These are phyloP conservation scores for Rosellinia necatrix DNA, from an alignment of 2,329 filamentous ascomycete species.

Conservation along the genomic window DNA sequence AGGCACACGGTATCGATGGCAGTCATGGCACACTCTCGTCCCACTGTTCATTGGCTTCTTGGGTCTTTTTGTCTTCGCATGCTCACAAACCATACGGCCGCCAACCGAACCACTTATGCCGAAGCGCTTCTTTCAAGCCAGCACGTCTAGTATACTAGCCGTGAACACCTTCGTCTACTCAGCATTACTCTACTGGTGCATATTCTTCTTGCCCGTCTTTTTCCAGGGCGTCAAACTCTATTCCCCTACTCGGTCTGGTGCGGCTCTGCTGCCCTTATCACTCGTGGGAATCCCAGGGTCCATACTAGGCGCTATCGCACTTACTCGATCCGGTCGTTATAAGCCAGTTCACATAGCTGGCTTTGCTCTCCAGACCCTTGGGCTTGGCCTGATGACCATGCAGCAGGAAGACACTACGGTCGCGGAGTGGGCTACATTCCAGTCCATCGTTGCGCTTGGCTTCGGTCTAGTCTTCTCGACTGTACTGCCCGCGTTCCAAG, in stretches of 20 bases:
- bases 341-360: neutral
- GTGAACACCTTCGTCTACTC: slow-evolving; percentile 44
- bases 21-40: neutral
- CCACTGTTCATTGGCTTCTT: neutral
- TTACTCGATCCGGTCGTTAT: neutral
- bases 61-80: neutral
- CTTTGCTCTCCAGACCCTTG: neutral
- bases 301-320: neutral
- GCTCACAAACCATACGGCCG: no score
- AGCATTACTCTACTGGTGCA: slow-evolving; percentile 42
- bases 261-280: slow-evolving; percentile 16
- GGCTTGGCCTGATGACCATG: neutral
- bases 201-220: slow-evolving; percentile 50
- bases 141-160: slow-evolving; percentile 42
- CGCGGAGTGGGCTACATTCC: neutral
- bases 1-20: neutral
- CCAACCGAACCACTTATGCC: slow-evolving; percentile 49
- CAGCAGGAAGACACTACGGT: neutral
- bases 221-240: slow-evolving; percentile 47
- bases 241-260: slow-evolving; percentile 29
- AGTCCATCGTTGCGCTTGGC: slow-evolving; percentile 27
- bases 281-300: neutral
- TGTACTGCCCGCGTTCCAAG: slow-evolving; percentile 39
- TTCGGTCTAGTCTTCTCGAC: slow-evolving; percentile 34
- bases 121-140: slow-evolving; percentile 48